Evolutionary conservation across 2,329 filamentous ascomycete genomes (phyloP).

Genomic region (Leptographium flavum): DNA sequence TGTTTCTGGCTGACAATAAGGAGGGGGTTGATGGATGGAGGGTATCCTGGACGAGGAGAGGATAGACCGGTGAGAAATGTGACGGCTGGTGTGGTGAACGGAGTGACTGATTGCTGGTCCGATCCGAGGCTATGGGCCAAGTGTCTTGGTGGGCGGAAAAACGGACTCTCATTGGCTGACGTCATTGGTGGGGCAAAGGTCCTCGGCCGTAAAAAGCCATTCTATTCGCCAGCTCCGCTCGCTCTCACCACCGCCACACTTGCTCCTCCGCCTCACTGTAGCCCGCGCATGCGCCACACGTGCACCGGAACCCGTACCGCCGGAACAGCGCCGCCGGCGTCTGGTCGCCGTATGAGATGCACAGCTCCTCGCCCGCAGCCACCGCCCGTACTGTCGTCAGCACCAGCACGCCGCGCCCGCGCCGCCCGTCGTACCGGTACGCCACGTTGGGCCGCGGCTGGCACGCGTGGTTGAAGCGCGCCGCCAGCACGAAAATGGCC

Average conservation of each 20-base stretch:
- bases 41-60: too few relatives aligned
- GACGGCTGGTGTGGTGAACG: too few relatives aligned
- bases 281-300: conserved; percentile 11
- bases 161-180: neutral
- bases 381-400: conserved; percentile 19
- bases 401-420: conserved; percentile 20
- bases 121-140: too few relatives aligned
- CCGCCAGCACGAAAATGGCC: conserved; percentile 22
- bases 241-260: neutral
- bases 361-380: conserved; percentile 10
- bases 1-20: too few relatives aligned
- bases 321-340: conserved; percentile 8
- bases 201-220: too few relatives aligned
- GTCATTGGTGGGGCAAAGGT: too few relatives aligned
- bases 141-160: neutral
- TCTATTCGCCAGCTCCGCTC: too few relatives aligned
- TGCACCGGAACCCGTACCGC: conserved; percentile 13
- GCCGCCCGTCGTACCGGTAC: conserved; percentile 29
- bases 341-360: conserved; percentile 14
- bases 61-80: too few relatives aligned
- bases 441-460: conserved; percentile 24
- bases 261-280: conserved; percentile 4
- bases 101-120: too few relatives aligned
- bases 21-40: too few relatives aligned
- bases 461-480: conserved; percentile 47